Base-by-base conservation (phyloP, 441 rosid genomes). In the Sinapis alba region DNA sequence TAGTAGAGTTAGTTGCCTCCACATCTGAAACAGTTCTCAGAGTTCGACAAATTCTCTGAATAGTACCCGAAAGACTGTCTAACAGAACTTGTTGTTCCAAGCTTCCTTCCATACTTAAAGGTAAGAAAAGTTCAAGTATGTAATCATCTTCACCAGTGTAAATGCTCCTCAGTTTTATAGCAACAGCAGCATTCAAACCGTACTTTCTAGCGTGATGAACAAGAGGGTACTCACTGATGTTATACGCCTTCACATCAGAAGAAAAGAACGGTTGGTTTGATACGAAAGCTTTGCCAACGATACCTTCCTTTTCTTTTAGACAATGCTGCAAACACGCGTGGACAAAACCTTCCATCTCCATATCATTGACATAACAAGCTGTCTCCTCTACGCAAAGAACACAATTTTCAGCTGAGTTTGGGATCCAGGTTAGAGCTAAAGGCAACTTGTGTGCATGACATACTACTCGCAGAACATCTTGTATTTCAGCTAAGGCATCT, bases 391-490 rank as follows among this genome's bases (percentile, higher is more conserved):
- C 65, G 74, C 90, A 90, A 57, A 94, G 73, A 32, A 91, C 77
- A 16, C 75, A 62, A 81, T 86, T 88, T 43, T 83, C 89, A 24
- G 65, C 54, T 47, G 54, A 47, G 54, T 16, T 47, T 47, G 97
- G 96, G 77, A 94, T 87, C 97, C 97, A 94, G 28, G 95, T 88
- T 64, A 94, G 72, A 83, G 97, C 98, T 74, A 94, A 72, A 0
- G 98, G 98, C 78, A 94, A 84, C 43, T 78, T 84, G 83, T 94
- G 97, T 2, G 93, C 94, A 69, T 90, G 96, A 71, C 97, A 94
- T 65, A 92, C 84, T 41, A 89, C 95, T 68, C 90, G 87, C 51
- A 94, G 78, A 76, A 94, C 97, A 83, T 94, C 89, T 63, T 79
- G 69, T 83, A 94, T 91, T 82, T 94, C 97, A 70, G 89, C 84